Base-by-base conservation (phyloP, 1,139 yeast species). In the Kodamaea suecica region DNA sequence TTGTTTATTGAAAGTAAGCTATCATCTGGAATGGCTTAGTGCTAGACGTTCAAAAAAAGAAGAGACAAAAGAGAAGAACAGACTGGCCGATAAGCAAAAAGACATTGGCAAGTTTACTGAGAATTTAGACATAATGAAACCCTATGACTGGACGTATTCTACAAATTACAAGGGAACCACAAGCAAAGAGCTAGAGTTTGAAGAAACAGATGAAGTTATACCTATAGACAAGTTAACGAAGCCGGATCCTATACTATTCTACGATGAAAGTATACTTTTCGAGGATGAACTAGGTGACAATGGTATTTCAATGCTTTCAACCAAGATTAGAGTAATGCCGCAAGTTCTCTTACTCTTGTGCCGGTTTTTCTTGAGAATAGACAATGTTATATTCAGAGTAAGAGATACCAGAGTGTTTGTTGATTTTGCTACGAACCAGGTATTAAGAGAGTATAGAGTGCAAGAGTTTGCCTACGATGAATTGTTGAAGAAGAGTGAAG, bases 201-300 rank as follows among this genome's bases (percentile, higher is more conserved):
- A 19, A 1, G 36, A 44, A 2, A 52, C 64, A 1, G 38, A 48
- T 3, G 57, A 61, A 10, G 57, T 55, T 4, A 74, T 92, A 10
- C 98, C 98, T 0, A 51, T 85, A 15, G 78, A 78, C 14, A 77
- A 80, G 53, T 66, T 92, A 33, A 67, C 78, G 32, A 69, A 72
- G 38, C 90, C 84, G 5, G 96, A 88, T 49, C 96, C 95, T 2
- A 92, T 92, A 30, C 55, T 87, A 34, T 87, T 86, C 55, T 92
- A 78, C 53, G 97, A 88, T 55, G 97, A 90, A 49, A 78, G 87
- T 61, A 78, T 86, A 5, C 65, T 94, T 23, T 94, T 77, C 53
- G 99, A 92, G 55, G 98, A 92, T 53, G 99, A 92, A 55, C 67
- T 92, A 38, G 98, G 95, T 3, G 99, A 92, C 57, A 92, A 92